phyloP scores from a whole-genome alignment of 2,329 filamentous ascomycete genomes.

The Fusarium poae region DNA sequence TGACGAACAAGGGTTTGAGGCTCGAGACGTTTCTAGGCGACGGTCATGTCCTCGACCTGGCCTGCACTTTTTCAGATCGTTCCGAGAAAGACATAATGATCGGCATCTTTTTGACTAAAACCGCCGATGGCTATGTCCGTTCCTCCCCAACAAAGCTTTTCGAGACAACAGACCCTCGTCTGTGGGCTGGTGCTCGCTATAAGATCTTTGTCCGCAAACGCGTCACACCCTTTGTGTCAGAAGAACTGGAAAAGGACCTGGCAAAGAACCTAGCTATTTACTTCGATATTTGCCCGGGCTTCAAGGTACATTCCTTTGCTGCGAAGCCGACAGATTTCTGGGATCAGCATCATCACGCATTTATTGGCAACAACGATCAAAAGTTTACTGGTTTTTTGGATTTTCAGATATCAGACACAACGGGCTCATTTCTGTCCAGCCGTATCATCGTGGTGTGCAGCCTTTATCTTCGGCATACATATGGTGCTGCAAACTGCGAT shows the following conservation, averaged over 20 bases:
- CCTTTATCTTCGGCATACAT: fast-evolving
- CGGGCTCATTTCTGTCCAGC: fast-evolving
- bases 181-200: not conserved
- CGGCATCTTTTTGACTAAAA: not conserved
- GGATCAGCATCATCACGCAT: not conserved
- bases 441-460: constrained; percentile 1
- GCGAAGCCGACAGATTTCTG: constrained; percentile 14
- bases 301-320: not conserved
- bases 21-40: not conserved
- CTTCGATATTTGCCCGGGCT: not conserved
- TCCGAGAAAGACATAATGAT: fast-evolving
- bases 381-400: constrained; percentile 4
- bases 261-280: not conserved
- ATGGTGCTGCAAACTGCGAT: fast-evolving
- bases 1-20: constrained; percentile 14
- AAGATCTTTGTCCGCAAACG: constrained; percentile 11
- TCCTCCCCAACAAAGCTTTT: not conserved
- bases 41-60: not conserved
- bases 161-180: not conserved
- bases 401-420: not conserved
- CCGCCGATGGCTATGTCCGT: constrained; percentile 12
- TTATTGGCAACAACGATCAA: not conserved
- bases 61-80: not conserved
- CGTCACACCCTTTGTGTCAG: not conserved
- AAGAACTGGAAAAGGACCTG: not conserved